Evolutionary conservation across 2,329 filamentous ascomycete genomes (phyloP), one percentile per base, ranked within the genome.

Genomic region (Exophiala phaeomuriformis): DNA sequence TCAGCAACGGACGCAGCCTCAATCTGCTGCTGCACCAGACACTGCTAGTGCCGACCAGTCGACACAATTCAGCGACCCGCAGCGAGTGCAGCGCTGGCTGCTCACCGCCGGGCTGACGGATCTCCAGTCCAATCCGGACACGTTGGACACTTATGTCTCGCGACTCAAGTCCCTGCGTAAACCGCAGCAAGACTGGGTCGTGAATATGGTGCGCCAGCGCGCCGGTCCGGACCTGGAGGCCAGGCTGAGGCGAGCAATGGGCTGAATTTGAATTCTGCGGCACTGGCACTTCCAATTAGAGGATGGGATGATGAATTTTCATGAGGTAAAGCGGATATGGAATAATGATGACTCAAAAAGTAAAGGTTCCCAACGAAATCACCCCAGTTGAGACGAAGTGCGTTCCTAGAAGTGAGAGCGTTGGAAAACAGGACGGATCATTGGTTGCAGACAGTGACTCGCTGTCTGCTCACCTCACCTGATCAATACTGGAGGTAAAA

Each of bases 41-140:
- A 19, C 19, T 19, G 19, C 19, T 19, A 19, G 19, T 19, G 19
- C 19, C 19, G 19, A 19, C 19, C 19, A 19, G 19, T 19, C 19
- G 19, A 19, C 19, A 19, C 19, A 19, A 19, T 51, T 60, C 30
- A 29, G 42, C 7, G 61, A 62, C 47, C 61, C 61, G 9, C 62
- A 64, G 47, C 58, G 62, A 10, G 46, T 63, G 2, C 62, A 64
- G 33, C 58, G 62, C 12, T 64, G 60, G 58, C 60, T 64, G 4
- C 57, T 64, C 12, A 59, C 58, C 12, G 55, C 55, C 1, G 62
- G 62, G 27, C 47, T 63, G 9, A 41, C 45, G n/a, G 58, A 60
- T 28, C 40, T 63, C 4, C 57, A 63, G 40, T 46, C 55, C 4
- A 49, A 51, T 9, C 46, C 47, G 8, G 32, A 52, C 19, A 51